Conservation (phyloP, 805 yeast genomes). For the Candida ortonii region DNA sequence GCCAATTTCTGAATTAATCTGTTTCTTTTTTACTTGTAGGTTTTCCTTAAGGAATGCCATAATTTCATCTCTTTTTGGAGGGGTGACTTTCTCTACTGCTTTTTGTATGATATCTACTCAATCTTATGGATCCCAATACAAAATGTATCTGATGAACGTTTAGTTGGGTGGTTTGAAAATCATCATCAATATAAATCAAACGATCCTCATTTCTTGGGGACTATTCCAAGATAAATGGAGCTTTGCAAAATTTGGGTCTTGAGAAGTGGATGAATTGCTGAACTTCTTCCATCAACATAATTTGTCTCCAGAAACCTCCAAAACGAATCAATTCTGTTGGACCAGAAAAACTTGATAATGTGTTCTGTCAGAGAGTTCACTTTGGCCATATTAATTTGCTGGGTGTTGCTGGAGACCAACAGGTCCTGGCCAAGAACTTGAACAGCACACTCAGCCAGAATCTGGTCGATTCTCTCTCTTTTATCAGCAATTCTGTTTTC, state of each 20-base stretch:
- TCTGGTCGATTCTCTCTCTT: conserved; percentile 18
- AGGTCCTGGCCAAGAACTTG: conserved; percentile 10
- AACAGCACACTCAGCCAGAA: conserved; percentile 24
- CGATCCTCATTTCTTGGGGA: conserved; percentile 11
- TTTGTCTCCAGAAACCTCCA: conserved; percentile 23
- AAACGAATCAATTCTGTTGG: conserved; percentile 22
- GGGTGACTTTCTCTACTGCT: too few species aligned
- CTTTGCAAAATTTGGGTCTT: conserved; percentile 21
- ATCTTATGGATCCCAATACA: too few species aligned
- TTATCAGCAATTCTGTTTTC: conserved; percentile 4
- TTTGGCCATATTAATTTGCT: conserved; percentile 18
- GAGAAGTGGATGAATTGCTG: conserved; percentile 13
- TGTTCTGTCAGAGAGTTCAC: conserved; percentile 30
- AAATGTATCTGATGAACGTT: too few species aligned
- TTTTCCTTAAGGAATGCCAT: too few species aligned
- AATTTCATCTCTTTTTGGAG: too few species aligned
- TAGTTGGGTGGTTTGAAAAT: too few species aligned
- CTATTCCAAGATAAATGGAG: conserved; percentile 20
- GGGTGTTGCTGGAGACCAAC: conserved; percentile 7
- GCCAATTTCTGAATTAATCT: too few species aligned
- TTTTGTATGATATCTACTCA: too few species aligned
- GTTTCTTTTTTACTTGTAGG: too few species aligned
- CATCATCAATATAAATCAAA: background rate
- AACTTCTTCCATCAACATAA: background rate
- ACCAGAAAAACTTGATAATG: conserved; percentile 32